A percentile compares a stretch with the other conserved stretches of the same genome.
Evolutionary conservation across 805 yeast species (phyloP).

Genomic region (Metschnikowia anglica): DNA sequence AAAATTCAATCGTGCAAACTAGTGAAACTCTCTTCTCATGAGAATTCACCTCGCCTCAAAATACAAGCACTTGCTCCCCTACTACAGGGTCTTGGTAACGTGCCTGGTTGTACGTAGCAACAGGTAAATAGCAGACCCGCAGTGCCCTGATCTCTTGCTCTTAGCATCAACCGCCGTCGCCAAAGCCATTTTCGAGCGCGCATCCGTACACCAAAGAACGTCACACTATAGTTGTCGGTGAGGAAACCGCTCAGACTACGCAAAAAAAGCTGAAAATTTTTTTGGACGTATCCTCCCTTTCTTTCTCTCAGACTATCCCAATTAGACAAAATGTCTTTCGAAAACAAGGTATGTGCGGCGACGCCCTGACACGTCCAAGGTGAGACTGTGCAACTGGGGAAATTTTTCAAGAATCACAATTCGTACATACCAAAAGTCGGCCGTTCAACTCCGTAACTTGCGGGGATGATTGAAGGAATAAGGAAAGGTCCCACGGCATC

Average conservation of each 20-base stretch:
- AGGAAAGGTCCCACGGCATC: too few species aligned
- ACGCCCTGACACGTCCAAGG: neutral
- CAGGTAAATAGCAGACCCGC: constrained; percentile 5
- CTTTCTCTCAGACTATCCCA: constrained; percentile 10
- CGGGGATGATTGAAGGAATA: neutral
- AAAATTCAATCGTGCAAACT: neutral
- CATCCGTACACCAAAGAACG: constrained; percentile 16
- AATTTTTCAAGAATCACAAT: neutral
- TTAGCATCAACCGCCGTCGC: neutral
- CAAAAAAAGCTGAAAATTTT: constrained; percentile 23
- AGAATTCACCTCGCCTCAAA: too few species aligned
- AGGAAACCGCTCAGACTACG: constrained; percentile 21
- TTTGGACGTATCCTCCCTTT: constrained; percentile 15
- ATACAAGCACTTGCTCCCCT: too few species aligned
- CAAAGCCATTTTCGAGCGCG: neutral
- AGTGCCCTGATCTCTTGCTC: neutral
- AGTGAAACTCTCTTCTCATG: too few species aligned
- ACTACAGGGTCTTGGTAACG: too few species aligned
- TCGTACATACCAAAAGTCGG: neutral
- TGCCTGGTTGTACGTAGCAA: constrained; percentile 6
- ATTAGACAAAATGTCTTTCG: constrained; percentile 41
- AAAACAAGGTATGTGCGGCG: constrained; percentile 45
- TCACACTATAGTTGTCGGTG: constrained; percentile 13
- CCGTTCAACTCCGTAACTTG: neutral
- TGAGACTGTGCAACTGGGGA: constrained; percentile 1